Base-by-base conservation (phyloP, 1,139 yeast species). In the Yarrowia galli region DNA sequence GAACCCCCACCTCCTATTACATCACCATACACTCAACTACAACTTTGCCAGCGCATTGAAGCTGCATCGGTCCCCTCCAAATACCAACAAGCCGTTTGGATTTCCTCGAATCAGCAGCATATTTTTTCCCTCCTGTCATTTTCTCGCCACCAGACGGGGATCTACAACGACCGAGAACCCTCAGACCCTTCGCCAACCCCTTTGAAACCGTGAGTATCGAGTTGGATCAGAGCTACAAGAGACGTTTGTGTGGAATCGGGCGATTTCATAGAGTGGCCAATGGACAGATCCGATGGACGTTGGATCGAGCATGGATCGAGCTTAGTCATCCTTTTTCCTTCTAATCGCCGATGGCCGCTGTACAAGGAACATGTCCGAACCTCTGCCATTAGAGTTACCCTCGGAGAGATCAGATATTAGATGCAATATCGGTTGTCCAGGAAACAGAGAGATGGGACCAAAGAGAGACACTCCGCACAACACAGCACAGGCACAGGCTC, bases 1-100 rank as follows among this genome's bases (percentile, higher is more conserved):
- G 22, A 20, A 15, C 28, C 28, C 48, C 48, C 25, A 43, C 48
- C 48, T 43, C 54, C 23, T 32, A 20, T 38, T 53, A 53, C 60
- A 53, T 53, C 60, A 36, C 60, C 45, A 53, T 28, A 20, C 60
- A 2, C 40, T 28, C 40, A 4, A 16, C 16, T 28, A 28, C 32
- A 13, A 6, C 23, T 16, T 16, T 28, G 32, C 42, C 28, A n/a
- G 38, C 43, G 48, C 49, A 54, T 28, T 7, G 63, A n/a, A 42
- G 45, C 63, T 56, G 63, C 63, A 56, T 56, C 49, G 63, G 63
- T 36, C 63, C 63, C 63, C 49, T 56, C 63, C 63, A 42, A 56
- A 56, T 28, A 40, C 43, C 63, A 15, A 51, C 58, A 35, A 35
- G 42, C 25, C 58, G 15, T 20, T 51, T 22, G 49, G 8, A 45